Percentiles rank a stretch among this genome's conserved stretches.
Conservation (phyloP, 2,329 filamentous ascomycete species). For the Tolypocladium inflatum region DNA sequence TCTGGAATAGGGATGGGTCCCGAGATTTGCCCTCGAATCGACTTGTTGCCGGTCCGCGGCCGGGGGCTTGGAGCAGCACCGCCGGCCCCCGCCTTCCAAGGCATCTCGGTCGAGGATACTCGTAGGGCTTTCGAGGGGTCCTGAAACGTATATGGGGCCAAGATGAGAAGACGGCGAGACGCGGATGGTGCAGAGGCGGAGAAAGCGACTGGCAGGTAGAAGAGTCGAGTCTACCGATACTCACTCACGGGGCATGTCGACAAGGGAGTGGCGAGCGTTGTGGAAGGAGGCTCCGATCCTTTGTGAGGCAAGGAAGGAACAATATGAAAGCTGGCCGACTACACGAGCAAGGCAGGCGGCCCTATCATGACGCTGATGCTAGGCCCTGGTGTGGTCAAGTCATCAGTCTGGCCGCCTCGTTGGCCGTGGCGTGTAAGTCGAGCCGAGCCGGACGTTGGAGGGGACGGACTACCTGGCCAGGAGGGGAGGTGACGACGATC, state of each 20-base stretch:
- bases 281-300: not conserved
- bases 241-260: not conserved
- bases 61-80: constrained; percentile 17
- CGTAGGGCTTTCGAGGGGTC: not conserved
- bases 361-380: not conserved
- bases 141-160: not conserved
- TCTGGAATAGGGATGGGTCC: constrained; percentile 47
- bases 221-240: not conserved
- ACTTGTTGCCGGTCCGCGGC: constrained; percentile 24
- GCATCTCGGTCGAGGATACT: constrained; percentile 8
- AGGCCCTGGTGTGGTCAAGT: not conserved
- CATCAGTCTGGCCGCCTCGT: not conserved
- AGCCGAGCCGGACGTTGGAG: not conserved
- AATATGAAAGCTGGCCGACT: not conserved
- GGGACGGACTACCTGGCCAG: not conserved
- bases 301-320: not conserved
- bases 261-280: not conserved
- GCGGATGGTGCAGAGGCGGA: not conserved
- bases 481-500: not conserved
- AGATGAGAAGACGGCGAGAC: not conserved
- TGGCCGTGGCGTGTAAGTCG: not conserved
- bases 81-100: constrained; percentile 35
- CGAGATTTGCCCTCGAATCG: constrained; percentile 52
- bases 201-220: not conserved
- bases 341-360: not conserved